Conservation (phyloP, 306 rosid species). For the Acmispon strigosus region DNA sequence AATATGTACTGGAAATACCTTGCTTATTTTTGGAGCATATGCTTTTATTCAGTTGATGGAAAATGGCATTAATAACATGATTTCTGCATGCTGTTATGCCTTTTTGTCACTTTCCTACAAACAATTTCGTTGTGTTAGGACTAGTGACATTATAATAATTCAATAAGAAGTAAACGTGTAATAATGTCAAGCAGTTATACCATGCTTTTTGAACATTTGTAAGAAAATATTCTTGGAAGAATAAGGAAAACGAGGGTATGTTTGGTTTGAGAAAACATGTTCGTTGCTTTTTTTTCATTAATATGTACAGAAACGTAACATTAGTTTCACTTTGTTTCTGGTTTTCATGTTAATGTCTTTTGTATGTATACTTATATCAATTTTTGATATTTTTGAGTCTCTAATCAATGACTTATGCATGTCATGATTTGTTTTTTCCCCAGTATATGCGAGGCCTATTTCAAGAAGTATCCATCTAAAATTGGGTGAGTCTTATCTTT, state of each 20-base stretch:
- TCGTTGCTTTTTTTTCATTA: neutral
- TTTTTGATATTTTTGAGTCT: neutral
- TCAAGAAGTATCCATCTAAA: conserved; percentile 74
- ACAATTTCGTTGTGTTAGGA: neutral
- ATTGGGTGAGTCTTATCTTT: conserved; percentile 56
- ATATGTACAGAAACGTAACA: neutral
- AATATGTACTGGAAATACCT: neutral
- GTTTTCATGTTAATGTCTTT: neutral
- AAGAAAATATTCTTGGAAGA: neutral
- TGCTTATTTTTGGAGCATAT: neutral
- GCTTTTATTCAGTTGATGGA: neutral
- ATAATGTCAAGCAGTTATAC: neutral
- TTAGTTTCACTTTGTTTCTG: neutral
- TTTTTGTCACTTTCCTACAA: neutral
- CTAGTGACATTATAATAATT: neutral
- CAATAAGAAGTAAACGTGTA: neutral
- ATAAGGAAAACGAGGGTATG: neutral
- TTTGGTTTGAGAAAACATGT: neutral
- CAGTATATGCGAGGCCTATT: conserved; percentile 97
- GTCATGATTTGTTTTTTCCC: conserved; percentile 1
- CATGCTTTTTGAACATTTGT: neutral
- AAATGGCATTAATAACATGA: neutral
- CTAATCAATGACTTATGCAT: conserved; percentile 9
- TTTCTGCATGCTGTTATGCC: neutral
- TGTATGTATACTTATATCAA: neutral